phyloP scores from a whole-genome alignment of 2,329 filamentous ascomycete genomes.

The Macroventuria anomochaeta region DNA sequence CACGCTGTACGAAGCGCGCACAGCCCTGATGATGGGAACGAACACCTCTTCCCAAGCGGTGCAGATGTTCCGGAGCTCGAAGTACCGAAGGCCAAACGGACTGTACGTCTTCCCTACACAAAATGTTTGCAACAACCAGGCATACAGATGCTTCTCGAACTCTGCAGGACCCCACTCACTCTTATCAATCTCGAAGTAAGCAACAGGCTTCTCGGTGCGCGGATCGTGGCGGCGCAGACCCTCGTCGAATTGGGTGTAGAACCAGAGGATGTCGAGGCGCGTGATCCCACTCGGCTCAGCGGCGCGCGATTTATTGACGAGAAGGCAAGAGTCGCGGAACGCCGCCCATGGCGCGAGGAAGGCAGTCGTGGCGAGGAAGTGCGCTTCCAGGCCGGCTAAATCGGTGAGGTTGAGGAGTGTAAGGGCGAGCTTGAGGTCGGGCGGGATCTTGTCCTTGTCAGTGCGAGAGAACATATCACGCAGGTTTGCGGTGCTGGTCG shows the following conservation, averaged over 20 bases:
- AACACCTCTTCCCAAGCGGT: slow-evolving; percentile 40
- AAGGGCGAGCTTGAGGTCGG: slow-evolving; percentile 32
- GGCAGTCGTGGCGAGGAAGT: slow-evolving; percentile 35
- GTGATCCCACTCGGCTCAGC: slow-evolving; percentile 25
- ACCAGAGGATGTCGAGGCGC: slow-evolving; percentile 37
- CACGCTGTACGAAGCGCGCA: slow-evolving; percentile 37
- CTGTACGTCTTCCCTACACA: slow-evolving; percentile 41
- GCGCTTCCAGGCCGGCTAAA: slow-evolving; percentile 35
- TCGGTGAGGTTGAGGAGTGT: slow-evolving; percentile 29
- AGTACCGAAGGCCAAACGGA: slow-evolving; percentile 36
- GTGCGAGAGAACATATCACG: slow-evolving; percentile 23
- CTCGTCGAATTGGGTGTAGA: slow-evolving; percentile 43
- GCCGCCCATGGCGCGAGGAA: slow-evolving; percentile 43
- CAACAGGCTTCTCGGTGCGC: slow-evolving; percentile 23
- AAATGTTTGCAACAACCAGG: slow-evolving; percentile 43
- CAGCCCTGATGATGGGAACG: slow-evolving; percentile 40
- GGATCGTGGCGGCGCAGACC: slow-evolving; percentile 37
- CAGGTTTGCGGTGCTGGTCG: slow-evolving; percentile 14
- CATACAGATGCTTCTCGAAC: slow-evolving; percentile 43
- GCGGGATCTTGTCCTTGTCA: slow-evolving; percentile 24
- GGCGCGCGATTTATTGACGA: slow-evolving; percentile 24
- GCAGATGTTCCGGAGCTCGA: slow-evolving; percentile 36
- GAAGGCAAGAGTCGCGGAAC: slow-evolving; percentile 39
- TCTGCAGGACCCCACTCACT: slow-evolving; percentile 33
- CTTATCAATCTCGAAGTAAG: slow-evolving; percentile 35